Percentiles rank a stretch among this genome's conserved stretches.
Conservation (phyloP, 768 basidiomycete genomes). For the Mycena belliarum region DNA sequence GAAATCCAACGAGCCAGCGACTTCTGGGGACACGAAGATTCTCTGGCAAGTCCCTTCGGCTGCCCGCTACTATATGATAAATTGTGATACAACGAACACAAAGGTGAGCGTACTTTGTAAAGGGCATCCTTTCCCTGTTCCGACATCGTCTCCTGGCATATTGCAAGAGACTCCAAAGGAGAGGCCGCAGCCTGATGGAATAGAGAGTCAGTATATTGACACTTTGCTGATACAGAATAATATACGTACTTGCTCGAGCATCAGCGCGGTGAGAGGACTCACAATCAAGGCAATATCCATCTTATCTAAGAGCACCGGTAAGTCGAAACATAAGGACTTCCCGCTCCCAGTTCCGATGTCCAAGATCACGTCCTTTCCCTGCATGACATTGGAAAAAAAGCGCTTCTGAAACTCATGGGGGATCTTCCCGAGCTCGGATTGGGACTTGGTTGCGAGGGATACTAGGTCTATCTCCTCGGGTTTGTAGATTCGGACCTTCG, state of each 20-base stretch:
- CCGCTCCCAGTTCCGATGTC: conserved; percentile 9
- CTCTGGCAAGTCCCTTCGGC: not conserved
- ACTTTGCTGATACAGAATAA: too few species aligned
- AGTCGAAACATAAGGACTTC: conserved; percentile 3
- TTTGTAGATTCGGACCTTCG: conserved; percentile 1
- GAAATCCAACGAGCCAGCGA: not conserved
- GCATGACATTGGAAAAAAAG: conserved; percentile 8
- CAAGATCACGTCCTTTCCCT: not conserved
- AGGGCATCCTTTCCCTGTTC: not conserved
- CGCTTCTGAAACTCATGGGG: not conserved
- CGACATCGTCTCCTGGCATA: not conserved
- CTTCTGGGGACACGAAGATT: not conserved
- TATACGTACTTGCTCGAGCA: not conserved
- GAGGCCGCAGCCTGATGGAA: not conserved
- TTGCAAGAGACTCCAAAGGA: not conserved
- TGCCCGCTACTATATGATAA: not conserved
- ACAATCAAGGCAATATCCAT: conserved; percentile 2
- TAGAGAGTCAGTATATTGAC: not conserved
- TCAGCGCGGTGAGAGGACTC: not conserved
- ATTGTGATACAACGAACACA: too few species aligned
- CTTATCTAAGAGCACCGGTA: not conserved
- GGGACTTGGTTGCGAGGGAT: not conserved
- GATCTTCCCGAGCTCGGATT: not conserved
- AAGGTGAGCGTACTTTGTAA: not conserved
- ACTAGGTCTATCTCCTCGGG: not conserved